These are phyloP conservation scores for Phytomonas sp. DNA, from an alignment of 208 protist genomes.

Conservation along the genomic window DNA sequence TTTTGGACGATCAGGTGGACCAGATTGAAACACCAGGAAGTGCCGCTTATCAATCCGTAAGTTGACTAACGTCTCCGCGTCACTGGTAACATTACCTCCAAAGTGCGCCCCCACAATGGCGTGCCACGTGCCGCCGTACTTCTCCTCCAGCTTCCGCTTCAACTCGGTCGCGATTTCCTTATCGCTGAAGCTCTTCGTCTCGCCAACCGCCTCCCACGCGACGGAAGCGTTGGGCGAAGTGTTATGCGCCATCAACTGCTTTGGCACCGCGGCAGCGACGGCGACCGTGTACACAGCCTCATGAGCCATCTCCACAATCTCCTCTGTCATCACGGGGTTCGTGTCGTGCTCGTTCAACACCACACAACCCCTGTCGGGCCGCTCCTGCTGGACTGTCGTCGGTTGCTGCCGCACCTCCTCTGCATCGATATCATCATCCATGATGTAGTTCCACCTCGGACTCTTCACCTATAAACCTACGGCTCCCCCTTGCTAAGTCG, in stretches of 20 bases:
- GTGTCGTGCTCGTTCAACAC: conserved; percentile 55
- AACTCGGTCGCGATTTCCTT: conserved; percentile 66
- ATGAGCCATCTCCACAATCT: conserved; percentile 64
- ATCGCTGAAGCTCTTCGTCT: conserved; percentile 29
- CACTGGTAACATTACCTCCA: conserved; percentile 80
- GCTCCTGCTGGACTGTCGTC: neutral
- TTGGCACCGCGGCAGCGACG: neutral
- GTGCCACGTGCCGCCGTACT: conserved; percentile 72
- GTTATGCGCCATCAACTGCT: neutral
- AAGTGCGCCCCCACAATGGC: conserved; percentile 80
- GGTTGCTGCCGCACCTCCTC: conserved; percentile 15
- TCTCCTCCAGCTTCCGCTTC: conserved; percentile 62
- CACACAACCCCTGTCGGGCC: conserved; percentile 31
- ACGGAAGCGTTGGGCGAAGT: neutral
- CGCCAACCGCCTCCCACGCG: neutral
- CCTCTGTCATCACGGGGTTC: conserved; percentile 31
- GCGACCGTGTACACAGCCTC: conserved; percentile 35
- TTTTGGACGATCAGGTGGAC: conserved; percentile 59
- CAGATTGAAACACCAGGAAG: conserved; percentile 68
- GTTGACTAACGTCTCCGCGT: conserved; percentile 75
- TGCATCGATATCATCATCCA: conserved; percentile 35
- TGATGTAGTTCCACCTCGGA: conserved; percentile 40
- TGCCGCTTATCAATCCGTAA: conserved; percentile 70
- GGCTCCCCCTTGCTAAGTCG: neutral
- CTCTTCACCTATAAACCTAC: neutral